A percentile compares a stretch with the other conserved stretches of the same genome.
Conservation (phyloP, 2,329 filamentous ascomycete genomes). For the Clarireedia hainanense region DNA sequence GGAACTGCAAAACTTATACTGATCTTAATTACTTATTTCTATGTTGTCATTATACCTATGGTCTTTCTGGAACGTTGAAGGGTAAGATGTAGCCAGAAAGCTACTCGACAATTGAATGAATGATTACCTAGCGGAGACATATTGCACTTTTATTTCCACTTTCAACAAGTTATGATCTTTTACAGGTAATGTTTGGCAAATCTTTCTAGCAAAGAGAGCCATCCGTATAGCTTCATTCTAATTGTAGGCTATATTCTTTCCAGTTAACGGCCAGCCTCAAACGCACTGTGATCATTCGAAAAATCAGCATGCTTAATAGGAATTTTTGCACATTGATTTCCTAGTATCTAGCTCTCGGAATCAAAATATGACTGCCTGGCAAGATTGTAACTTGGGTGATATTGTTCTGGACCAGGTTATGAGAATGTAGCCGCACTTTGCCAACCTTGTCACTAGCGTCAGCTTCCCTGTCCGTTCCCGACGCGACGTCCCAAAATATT, state of each 20-base stretch:
- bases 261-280: no score
- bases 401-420: neutral
- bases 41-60: constrained; percentile 14
- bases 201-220: no score
- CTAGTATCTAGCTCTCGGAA: no score
- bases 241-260: no score
- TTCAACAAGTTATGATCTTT: neutral
- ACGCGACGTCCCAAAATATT: constrained; percentile 8
- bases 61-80: constrained; percentile 4
- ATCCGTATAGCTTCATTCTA: no score
- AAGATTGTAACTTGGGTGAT: no score
- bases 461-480: constrained; percentile 1
- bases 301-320: no score
- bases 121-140: neutral
- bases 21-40: constrained; percentile 20
- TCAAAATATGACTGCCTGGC: no score
- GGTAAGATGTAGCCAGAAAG: neutral
- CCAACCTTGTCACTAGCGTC: constrained; percentile 11
- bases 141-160: neutral
- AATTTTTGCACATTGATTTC: no score
- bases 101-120: constrained; percentile 4
- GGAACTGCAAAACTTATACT: constrained; percentile 12
- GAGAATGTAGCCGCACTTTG: neutral
- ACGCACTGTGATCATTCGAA: no score
- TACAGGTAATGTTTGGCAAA: neutral